Percentiles rank a stretch among this genome's conserved stretches.
Conservation (phyloP, 768 basidiomycete genomes). For the Tremella yokohamensis region DNA sequence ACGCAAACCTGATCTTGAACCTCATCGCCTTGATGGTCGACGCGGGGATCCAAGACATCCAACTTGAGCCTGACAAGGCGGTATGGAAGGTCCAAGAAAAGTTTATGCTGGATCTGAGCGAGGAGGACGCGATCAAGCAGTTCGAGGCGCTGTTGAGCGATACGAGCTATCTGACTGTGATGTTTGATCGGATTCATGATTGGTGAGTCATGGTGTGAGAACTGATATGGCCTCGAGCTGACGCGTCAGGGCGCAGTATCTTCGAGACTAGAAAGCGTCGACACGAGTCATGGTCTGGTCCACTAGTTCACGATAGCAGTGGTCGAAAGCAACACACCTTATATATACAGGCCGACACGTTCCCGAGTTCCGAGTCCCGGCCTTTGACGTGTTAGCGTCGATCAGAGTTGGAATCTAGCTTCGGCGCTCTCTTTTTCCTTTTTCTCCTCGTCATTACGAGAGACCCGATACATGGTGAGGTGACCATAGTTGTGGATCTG, state of each 20-base stretch:
- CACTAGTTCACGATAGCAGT: too few relatives aligned
- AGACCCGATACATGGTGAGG: too few relatives aligned
- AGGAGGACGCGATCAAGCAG: conserved; percentile 96
- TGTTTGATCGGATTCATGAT: conserved; percentile 84
- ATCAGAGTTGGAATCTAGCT: too few relatives aligned
- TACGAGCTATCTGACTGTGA: conserved; percentile 86
- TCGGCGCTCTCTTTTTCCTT: too few relatives aligned
- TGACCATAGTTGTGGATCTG: too few relatives aligned
- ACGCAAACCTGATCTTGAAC: conserved; percentile 93
- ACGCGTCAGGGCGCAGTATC: conserved; percentile 37
- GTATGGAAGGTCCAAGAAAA: conserved; percentile 78
- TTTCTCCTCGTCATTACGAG: too few relatives aligned
- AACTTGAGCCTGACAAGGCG: conserved; percentile 59
- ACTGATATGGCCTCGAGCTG: background rate
- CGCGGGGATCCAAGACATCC: conserved; percentile 96
- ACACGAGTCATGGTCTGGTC: too few relatives aligned
- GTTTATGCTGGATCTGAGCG: conserved; percentile 87
- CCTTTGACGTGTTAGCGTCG: too few relatives aligned
- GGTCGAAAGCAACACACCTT: too few relatives aligned
- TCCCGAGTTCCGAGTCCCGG: too few relatives aligned
- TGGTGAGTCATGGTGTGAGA: conserved; percentile 21
- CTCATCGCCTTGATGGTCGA: conserved; percentile 95
- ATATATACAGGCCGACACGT: too few relatives aligned
- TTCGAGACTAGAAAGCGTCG: conserved; percentile 27
- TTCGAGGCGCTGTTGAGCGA: conserved; percentile 91